Percentiles rank a stretch among this genome's conserved stretches.
Conservation (phyloP, 2,329 filamentous ascomycete species). For the Sclerotinia glacialis region DNA sequence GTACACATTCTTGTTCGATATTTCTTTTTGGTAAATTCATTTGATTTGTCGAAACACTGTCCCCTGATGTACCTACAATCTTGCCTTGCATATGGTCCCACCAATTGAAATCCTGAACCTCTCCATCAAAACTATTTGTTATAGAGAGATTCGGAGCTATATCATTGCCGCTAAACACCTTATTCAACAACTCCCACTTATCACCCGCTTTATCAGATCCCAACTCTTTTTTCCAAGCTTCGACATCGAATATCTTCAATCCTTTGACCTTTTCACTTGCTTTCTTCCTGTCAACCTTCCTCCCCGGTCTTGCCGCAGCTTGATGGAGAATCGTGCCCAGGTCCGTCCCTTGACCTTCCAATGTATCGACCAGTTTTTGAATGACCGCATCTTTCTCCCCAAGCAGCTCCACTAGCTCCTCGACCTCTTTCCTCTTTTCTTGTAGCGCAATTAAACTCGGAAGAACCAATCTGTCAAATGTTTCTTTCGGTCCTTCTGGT, state of each 20-base stretch:
- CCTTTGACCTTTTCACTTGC: conserved; percentile 45
- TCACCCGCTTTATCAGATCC: conserved; percentile 23
- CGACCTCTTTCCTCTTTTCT: conserved; percentile 42
- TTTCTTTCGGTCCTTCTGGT: conserved; percentile 38
- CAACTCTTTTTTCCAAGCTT: conserved; percentile 29
- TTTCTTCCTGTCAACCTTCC: conserved; percentile 43
- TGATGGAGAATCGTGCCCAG: conserved; percentile 52
- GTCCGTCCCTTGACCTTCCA: conserved; percentile 51
- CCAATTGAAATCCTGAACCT: conserved; percentile 26
- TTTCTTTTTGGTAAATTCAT: background rate
- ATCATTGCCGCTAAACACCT: conserved; percentile 28
- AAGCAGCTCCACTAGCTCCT: conserved; percentile 47
- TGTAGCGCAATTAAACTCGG: conserved; percentile 47
- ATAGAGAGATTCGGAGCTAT: background rate
- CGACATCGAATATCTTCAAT: conserved; percentile 46
- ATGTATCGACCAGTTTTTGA: conserved; percentile 51
- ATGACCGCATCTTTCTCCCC: conserved; percentile 55
- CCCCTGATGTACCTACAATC: conserved; percentile 29
- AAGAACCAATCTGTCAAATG: conserved; percentile 48
- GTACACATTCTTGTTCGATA: background rate
- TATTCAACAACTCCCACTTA: conserved; percentile 26
- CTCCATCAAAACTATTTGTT: conserved; percentile 8
- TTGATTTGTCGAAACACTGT: conserved; percentile 21
- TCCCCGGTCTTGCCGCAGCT: conserved; percentile 38
- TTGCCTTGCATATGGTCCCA: conserved; percentile 36